Evolutionary conservation across 2,329 filamentous ascomycete genomes (phyloP).

Genomic region (Cladosporium oxysporum): DNA sequence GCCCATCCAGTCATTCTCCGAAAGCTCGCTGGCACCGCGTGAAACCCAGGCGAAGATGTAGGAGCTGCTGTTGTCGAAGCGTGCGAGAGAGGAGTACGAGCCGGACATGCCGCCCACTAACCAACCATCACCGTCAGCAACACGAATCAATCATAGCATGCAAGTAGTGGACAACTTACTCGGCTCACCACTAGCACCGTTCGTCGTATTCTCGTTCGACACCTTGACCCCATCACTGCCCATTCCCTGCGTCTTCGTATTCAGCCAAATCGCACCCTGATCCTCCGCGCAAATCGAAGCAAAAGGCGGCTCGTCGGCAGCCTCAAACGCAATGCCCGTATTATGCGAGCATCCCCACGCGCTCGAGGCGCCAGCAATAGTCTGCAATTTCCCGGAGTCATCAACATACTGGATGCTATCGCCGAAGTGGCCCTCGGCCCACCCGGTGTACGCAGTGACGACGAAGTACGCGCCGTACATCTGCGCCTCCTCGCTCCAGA

Average conservation of each 20-base stretch:
- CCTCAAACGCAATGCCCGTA: constrained; percentile 64
- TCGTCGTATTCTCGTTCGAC: constrained; percentile 63
- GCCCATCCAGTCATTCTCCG: constrained; percentile 60
- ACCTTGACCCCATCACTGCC: constrained; percentile 56
- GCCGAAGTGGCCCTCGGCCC: constrained; percentile 58
- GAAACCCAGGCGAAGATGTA: constrained; percentile 67
- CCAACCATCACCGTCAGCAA: not conserved
- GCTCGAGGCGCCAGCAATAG: constrained; percentile 55
- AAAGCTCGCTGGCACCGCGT: constrained; percentile 58
- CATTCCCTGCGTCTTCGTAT: constrained; percentile 62
- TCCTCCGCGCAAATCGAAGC: constrained; percentile 63
- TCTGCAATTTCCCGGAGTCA: constrained; percentile 51
- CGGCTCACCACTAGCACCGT: constrained; percentile 59
- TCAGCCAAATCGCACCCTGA: constrained; percentile 65
- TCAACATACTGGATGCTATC: constrained; percentile 57
- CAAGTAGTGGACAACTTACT: not conserved
- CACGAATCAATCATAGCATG: not conserved
- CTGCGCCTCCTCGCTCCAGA: constrained; percentile 57
- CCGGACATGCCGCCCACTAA: constrained; percentile 63
- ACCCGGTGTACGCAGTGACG: constrained; percentile 59
- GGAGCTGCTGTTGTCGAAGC: constrained; percentile 52
- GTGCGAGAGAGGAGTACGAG: constrained; percentile 59
- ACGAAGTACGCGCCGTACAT: constrained; percentile 65
- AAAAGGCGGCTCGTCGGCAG: constrained; percentile 59
- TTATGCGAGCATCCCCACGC: constrained; percentile 66